A percentile compares a stretch with the other conserved stretches of the same genome.
Evolutionary conservation across 345 rosid species (phyloP).

Genomic region (Moringa oleifera): DNA sequence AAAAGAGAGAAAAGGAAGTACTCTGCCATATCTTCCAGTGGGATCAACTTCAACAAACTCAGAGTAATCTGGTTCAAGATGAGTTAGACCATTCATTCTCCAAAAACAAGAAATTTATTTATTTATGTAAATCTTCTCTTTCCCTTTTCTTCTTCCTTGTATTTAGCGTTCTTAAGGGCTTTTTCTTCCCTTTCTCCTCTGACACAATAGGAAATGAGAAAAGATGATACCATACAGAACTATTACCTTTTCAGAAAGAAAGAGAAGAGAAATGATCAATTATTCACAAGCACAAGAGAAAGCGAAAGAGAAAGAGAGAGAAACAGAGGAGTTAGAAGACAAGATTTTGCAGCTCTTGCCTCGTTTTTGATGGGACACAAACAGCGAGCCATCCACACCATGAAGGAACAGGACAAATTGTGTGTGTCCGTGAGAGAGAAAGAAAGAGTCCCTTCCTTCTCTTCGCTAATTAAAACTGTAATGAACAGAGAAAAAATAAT

Average conservation of each 20-base stretch:
- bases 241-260: background rate
- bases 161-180: background rate
- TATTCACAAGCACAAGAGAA: constrained; percentile 4
- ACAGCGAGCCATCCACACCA: constrained; percentile 22
- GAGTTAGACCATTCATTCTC: constrained; percentile 61
- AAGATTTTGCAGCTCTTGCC: constrained; percentile 13
- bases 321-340: constrained; percentile 11
- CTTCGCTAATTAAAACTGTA: too few species aligned
- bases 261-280: constrained; percentile 6
- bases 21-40: constrained; percentile 96
- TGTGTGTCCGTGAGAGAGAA: background rate
- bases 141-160: background rate
- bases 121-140: background rate
- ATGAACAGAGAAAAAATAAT: too few species aligned
- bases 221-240: constrained; percentile 7
- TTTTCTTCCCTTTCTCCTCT: background rate
- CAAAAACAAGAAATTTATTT: background rate
- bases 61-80: constrained; percentile 40
- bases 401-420: constrained; percentile 18
- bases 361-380: constrained; percentile 16
- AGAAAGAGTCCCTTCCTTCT: too few species aligned
- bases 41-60: constrained; percentile 98
- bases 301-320: background rate
- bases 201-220: constrained; percentile 8
- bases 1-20: constrained; percentile 20